A percentile compares a stretch with the other conserved stretches of the same genome.
These are phyloP conservation scores for Omphalea diandra DNA, from an alignment of 441 rosid species.

Conservation along the genomic window DNA sequence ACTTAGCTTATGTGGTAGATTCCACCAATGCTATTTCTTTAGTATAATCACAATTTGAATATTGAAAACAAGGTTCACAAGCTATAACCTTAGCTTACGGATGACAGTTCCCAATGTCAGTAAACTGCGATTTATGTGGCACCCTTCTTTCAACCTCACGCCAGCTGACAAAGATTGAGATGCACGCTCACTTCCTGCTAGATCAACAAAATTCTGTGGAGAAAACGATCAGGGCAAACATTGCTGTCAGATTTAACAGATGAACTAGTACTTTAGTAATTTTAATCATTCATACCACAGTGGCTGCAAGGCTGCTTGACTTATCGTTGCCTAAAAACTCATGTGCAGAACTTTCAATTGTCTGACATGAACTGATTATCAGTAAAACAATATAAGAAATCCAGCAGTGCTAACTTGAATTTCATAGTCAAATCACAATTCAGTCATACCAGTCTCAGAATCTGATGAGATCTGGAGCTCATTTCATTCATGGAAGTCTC, in stretches of 20 bases:
- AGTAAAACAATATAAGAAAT: slow-evolving; percentile 12
- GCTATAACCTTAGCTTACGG: slow-evolving; percentile 86
- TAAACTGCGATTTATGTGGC: slow-evolving; percentile 95
- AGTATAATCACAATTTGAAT: background rate
- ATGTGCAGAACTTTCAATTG: slow-evolving; percentile 76
- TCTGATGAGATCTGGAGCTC: slow-evolving; percentile 98
- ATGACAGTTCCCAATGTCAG: slow-evolving; percentile 92
- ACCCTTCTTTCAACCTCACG: slow-evolving; percentile 91
- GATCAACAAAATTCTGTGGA: slow-evolving; percentile 79
- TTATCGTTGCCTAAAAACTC: slow-evolving; percentile 63
- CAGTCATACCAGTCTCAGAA: slow-evolving; percentile 77
- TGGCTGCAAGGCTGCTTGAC: slow-evolving; percentile 74
- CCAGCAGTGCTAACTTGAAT: slow-evolving; percentile 14
- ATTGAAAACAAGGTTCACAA: background rate
- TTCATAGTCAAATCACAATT: slow-evolving; percentile 22
- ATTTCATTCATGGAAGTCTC: slow-evolving; percentile 90
- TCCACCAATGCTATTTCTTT: too few relatives aligned
- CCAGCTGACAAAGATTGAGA: slow-evolving; percentile 91
- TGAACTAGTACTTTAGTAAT: slow-evolving; percentile 6
- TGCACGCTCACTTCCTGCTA: slow-evolving; percentile 98
- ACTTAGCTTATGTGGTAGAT: slow-evolving; percentile 96
- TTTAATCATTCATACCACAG: slow-evolving; percentile 54
- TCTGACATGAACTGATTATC: slow-evolving; percentile 44
- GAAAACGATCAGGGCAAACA: slow-evolving; percentile 19
- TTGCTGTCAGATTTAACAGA: slow-evolving; percentile 4